Conservation (phyloP, 805 yeast genomes). For the Kodamaea kaohsiungensis region DNA sequence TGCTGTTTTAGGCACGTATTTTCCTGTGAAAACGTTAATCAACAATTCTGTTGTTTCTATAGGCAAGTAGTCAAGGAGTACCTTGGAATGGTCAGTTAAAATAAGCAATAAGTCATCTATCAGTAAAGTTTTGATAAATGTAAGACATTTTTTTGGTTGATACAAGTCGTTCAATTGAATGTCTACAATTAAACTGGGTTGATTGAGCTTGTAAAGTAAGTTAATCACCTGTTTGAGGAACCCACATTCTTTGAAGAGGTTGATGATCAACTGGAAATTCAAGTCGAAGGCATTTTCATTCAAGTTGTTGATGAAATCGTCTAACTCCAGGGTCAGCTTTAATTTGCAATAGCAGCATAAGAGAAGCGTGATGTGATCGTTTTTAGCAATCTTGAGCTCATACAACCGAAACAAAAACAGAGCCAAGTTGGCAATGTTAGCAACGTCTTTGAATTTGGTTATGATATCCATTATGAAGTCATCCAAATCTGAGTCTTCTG, state of each 20-base stretch:
- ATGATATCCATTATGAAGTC: conserved; percentile 69
- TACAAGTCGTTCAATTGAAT: conserved; percentile 67
- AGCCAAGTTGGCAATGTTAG: conserved; percentile 64
- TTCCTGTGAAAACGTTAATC: conserved; percentile 88
- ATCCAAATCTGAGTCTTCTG: conserved; percentile 27
- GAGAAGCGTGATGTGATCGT: conserved; percentile 79
- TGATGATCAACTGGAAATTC: conserved; percentile 67
- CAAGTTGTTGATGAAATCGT: conserved; percentile 51
- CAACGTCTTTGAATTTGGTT: conserved; percentile 74
- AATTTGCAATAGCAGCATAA: conserved; percentile 79
- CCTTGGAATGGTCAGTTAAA: conserved; percentile 64
- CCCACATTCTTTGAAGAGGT: conserved; percentile 71
- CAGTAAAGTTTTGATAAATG: conserved; percentile 64
- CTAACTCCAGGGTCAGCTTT: conserved; percentile 59
- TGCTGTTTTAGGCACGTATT: conserved; percentile 49
- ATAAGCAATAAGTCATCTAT: conserved; percentile 78
- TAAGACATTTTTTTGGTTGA: conserved; percentile 59
- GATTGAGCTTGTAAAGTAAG: conserved; percentile 69
- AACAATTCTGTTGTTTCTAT: conserved; percentile 78
- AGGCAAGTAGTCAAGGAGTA: conserved; percentile 66
- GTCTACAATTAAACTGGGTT: conserved; percentile 73
- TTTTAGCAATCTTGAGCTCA: conserved; percentile 54
- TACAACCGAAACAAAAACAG: conserved; percentile 64
- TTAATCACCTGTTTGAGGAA: conserved; percentile 65
- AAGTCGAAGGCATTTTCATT: conserved; percentile 43